phyloP scores from a whole-genome alignment of 1,284 basidiomycete species.

The Microbotryum saponariae region DNA sequence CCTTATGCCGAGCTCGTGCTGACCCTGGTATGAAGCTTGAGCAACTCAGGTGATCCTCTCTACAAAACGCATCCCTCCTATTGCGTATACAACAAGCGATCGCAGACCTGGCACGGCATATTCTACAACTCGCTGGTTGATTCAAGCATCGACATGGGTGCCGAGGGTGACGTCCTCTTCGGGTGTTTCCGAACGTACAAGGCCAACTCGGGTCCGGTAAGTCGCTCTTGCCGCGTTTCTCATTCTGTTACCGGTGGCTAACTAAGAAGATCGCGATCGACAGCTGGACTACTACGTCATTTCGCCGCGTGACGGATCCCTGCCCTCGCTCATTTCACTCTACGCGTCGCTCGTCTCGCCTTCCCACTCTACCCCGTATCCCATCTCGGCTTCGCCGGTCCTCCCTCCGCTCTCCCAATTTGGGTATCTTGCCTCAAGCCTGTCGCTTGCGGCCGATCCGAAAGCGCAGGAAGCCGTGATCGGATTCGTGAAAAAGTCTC shows the following conservation, averaged over 20 bases:
- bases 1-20: background rate
- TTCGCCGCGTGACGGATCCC: constrained; percentile 14
- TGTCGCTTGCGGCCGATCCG: constrained; percentile 25
- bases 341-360: constrained; percentile 16
- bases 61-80: constrained; percentile 27
- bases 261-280: background rate
- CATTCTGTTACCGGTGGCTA: background rate
- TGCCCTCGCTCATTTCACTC: constrained; percentile 3
- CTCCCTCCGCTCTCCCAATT: constrained; percentile 27
- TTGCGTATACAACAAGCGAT: constrained; percentile 13
- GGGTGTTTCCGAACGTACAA: constrained; percentile 25
- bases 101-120: constrained; percentile 21
- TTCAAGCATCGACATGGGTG: constrained; percentile 25
- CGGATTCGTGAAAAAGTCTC: constrained; percentile 16
- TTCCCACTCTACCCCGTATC: background rate
- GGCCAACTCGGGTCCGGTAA: constrained; percentile 24
- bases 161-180: constrained; percentile 23
- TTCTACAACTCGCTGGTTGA: constrained; percentile 29
- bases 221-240: constrained; percentile 14
- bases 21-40: too few species aligned
- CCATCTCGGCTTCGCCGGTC: constrained; percentile 10
- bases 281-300: constrained; percentile 22
- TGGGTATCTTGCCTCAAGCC: constrained; percentile 21
- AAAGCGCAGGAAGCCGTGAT: constrained; percentile 29
- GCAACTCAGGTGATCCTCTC: constrained; percentile 10